Base-by-base conservation (phyloP, 2,329 filamentous ascomycete species). In the Dryadomyces quercus-mongolicae region DNA sequence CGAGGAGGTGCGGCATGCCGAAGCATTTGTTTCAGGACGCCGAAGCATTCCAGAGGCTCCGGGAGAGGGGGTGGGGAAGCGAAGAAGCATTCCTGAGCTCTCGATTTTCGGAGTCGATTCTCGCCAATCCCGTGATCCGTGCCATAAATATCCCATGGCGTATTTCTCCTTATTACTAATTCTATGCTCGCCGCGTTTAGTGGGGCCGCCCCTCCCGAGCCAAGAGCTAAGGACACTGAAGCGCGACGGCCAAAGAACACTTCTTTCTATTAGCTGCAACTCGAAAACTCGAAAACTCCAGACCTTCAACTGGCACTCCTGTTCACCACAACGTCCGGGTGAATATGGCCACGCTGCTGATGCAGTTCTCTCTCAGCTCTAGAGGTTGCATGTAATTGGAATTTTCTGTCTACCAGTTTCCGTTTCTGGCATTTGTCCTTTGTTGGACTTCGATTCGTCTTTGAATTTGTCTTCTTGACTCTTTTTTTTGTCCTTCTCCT, bases 301-400 rank as follows among this genome's bases (percentile, higher is more conserved):
- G 31, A 38, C n/a, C n/a, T 6, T n/a, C 31, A 10, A 10, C 22
- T 12, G 12, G 22, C 16, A 20, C 15, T 36, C 16, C 22, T 18
- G 47, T 10, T 49, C 47, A 25, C 48, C 31, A 50, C 36, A 13
- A 20, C 48, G 10, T 16, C 34, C 38, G 21, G 48, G 49, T 16
- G 49, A 51, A 34, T 44, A 51, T 51, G 49, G 49, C 49, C 49
- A 44, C 40, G 40, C 13, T 20, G 38, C 40, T 50, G 34, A 18
- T 50, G 34, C 20, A 36, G 48, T 36, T 20, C 31, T 18, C 34
- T 50, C 13, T 40, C 25, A 50, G 34, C 20, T 50, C 20, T 22
- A 20, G 31, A 38, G 31, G 47, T 34, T 49, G 18, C 22, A n/a
- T 25, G 8, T 34, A 48, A 43, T 52, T 53, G 25, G 45, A 49